Conservation (phyloP, 2,329 filamentous ascomycete species). For the Leptodontidium sp. region DNA sequence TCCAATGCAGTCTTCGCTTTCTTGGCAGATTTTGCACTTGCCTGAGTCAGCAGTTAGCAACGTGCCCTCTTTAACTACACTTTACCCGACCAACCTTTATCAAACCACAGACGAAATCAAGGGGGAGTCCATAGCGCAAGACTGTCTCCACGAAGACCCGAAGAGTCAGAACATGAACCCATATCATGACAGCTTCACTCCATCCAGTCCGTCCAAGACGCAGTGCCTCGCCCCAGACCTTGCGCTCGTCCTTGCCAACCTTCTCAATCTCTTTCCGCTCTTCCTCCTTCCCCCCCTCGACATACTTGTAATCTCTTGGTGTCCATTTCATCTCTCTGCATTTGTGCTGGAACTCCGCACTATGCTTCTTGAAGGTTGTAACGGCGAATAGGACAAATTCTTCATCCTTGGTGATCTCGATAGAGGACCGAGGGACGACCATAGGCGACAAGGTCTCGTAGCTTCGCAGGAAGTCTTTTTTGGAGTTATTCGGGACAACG, state of each 20-base stretch:
- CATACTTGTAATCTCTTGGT: conserved; percentile 91
- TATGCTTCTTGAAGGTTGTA: conserved; percentile 92
- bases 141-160: conserved; percentile 98
- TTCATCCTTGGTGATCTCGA: conserved; percentile 82
- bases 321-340: conserved; percentile 94
- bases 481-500: conserved; percentile 79
- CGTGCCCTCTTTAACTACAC: neutral
- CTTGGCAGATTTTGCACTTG: conserved; percentile 80
- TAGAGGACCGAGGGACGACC: conserved; percentile 90
- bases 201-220: conserved; percentile 89
- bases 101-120: conserved; percentile 87
- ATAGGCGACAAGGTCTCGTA: conserved; percentile 91
- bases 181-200: conserved; percentile 95
- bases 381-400: conserved; percentile 91
- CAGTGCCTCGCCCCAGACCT: conserved; percentile 91
- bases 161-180: conserved; percentile 90
- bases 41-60: conserved; percentile 59
- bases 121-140: conserved; percentile 89
- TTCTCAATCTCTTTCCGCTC: conserved; percentile 88
- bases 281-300: conserved; percentile 87
- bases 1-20: conserved; percentile 85
- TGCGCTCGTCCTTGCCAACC: conserved; percentile 84
- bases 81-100: conserved; percentile 71
- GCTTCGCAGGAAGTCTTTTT: conserved; percentile 86
- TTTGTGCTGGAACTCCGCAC: conserved; percentile 88